Percentiles rank a stretch among this genome's conserved stretches.
phyloP scores from a whole-genome alignment of 2,329 filamentous ascomycete genomes.

The Trichophyton equinum region DNA sequence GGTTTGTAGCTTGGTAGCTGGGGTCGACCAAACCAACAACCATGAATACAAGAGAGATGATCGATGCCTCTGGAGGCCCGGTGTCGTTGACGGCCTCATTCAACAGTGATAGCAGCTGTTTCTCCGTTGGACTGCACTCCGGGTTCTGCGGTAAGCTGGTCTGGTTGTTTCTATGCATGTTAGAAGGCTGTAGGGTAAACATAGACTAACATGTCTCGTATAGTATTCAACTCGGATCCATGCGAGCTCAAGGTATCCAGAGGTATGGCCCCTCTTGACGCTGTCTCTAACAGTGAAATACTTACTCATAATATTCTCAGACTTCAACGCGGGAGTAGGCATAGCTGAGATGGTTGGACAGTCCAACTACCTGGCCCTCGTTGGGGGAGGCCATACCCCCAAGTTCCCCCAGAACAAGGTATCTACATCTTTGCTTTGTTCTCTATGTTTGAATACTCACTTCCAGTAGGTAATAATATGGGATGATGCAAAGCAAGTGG shows the following conservation, averaged over 20 bases:
- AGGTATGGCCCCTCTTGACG: slow-evolving; percentile 29
- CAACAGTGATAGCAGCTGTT: slow-evolving; percentile 73
- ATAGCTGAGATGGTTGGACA: slow-evolving; percentile 76
- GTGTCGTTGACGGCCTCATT: slow-evolving; percentile 73
- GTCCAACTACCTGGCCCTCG: slow-evolving; percentile 75
- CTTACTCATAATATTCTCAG: slow-evolving; percentile 26
- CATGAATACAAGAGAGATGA: slow-evolving; percentile 84
- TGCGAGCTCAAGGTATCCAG: slow-evolving; percentile 55
- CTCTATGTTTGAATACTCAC: background rate
- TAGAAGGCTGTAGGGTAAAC: slow-evolving; percentile 8
- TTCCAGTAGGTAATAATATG: slow-evolving; percentile 57
- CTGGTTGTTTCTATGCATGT: background rate
- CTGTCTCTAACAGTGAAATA: background rate
- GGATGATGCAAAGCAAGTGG: slow-evolving; percentile 71
- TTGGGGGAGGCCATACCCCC: slow-evolving; percentile 74
- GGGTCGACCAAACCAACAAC: slow-evolving; percentile 18
- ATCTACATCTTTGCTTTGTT: slow-evolving; percentile 5
- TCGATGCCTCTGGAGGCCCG: slow-evolving; percentile 63
- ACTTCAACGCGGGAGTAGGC: slow-evolving; percentile 71
- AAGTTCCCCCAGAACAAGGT: slow-evolving; percentile 83
- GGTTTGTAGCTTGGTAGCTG: background rate
- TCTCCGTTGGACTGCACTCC: slow-evolving; percentile 72
- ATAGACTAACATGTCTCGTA: slow-evolving; percentile 9
- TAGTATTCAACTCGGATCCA: slow-evolving; percentile 61
- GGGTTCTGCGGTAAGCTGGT: slow-evolving; percentile 63